A percentile compares a stretch with the other conserved stretches of the same genome.
Conservation (phyloP, 176 grass and related monocot species). For the Musa itinerans region DNA sequence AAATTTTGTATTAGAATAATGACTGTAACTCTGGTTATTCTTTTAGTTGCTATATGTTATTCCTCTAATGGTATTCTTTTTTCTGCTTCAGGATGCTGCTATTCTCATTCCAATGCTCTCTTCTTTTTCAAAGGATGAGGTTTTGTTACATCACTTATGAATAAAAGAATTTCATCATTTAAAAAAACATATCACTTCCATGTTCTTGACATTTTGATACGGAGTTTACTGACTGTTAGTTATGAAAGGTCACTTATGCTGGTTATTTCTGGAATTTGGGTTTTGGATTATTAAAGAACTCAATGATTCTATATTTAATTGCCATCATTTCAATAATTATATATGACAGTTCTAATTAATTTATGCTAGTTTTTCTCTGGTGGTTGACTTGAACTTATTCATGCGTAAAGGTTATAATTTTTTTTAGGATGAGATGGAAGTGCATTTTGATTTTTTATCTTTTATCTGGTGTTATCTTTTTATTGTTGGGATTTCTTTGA, state of each 20-base stretch:
- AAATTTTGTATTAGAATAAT: constrained; percentile 12
- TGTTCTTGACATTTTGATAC: neutral
- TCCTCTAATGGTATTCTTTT: neutral
- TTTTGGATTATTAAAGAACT: too few species aligned
- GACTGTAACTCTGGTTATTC: neutral
- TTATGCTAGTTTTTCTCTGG: too few species aligned
- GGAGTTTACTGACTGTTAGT: neutral
- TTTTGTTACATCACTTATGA: constrained; percentile 14
- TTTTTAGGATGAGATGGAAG: too few species aligned
- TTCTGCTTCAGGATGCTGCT: constrained; percentile 66
- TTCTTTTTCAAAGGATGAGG: constrained; percentile 97
- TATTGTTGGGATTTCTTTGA: too few species aligned
- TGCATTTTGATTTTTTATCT: too few species aligned
- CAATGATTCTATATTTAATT: too few species aligned
- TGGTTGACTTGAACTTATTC: too few species aligned
- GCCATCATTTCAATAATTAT: too few species aligned
- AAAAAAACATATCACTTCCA: neutral
- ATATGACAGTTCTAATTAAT: too few species aligned
- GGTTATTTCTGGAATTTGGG: neutral
- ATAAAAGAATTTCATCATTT: constrained; percentile 15
- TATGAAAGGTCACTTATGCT: neutral
- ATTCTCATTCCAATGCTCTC: constrained; percentile 93
- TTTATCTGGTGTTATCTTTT: too few species aligned
- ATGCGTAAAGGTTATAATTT: too few species aligned
- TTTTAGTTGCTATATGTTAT: neutral